Base-by-base conservation (phyloP, 129 eudicot species). In the Chrysanthemum seticuspe region DNA sequence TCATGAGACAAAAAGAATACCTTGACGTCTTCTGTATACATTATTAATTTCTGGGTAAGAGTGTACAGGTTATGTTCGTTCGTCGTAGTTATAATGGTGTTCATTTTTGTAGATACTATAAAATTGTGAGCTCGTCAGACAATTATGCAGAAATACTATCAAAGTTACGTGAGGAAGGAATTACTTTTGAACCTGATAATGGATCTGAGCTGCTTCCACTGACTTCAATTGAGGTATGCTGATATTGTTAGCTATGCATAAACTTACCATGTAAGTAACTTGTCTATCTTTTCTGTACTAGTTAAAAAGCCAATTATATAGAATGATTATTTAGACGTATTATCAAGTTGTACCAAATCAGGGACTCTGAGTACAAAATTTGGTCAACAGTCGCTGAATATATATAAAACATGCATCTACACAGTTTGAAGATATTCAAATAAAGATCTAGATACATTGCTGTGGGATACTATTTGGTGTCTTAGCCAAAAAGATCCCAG, bases 151-250 rank as follows among this genome's bases (percentile, higher is more conserved):
- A 67, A 74, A 83, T 94, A 84, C 67, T 94, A 55, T 77, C 89
- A 60, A 94, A 90, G 79, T 84, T 94, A 72, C 91, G 89, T 10
- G 97, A 90, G 64, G 97, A 86, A 78, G 97, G 91, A 81, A 67
- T 94, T 64, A 12, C 67, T 13, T 94, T 88, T 77, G 97, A 90
- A 68, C 83, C 89, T 48, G 99, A 90, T 80, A 85, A 82, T 64
- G 99, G 97, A 48, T 88, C 68, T 78, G 99, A 94, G 84, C 81
- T 94, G 19, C 79, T 94, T 76, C 96, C 99, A 16, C 15, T 85
- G 12, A 71, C 73, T 44, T 79, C 81, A 1, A 60, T 94, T 27
- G 99, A 94, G 97, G 98, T 94, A 85, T 54, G 72, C 51, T 29
- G 31, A 49, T 49, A 55, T 8, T 40, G 54, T n/a, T 25, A 12